Evolutionary conservation across 2,329 filamentous ascomycete species (phyloP), one percentile per base, ranked within the genome.

Genomic region (Volutella citrinella): DNA sequence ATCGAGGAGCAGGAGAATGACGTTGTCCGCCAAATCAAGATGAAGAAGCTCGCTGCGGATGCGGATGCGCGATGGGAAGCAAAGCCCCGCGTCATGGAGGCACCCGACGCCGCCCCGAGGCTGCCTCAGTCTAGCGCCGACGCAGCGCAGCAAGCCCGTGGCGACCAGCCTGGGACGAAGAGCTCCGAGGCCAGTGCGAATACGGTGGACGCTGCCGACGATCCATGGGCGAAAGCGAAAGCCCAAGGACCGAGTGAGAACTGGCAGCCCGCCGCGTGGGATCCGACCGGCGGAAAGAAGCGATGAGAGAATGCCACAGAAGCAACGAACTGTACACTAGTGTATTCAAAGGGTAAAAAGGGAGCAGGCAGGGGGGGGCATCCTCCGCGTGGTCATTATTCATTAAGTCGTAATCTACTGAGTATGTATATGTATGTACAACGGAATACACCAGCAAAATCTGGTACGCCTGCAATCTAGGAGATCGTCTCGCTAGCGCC

Each of bases 181-280:
- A n/a, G n/a, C n/a, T n/a, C n/a, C n/a, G n/a, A n/a, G n/a, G n/a
- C n/a, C n/a, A n/a, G n/a, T n/a, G n/a, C n/a, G n/a, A n/a, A n/a
- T n/a, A n/a, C n/a, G n/a, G n/a, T n/a, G n/a, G n/a, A n/a, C n/a
- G n/a, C n/a, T n/a, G n/a, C n/a, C n/a, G n/a, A 62, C 2, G 70
- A 82, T 52, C 80, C 80, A 4, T 84, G 80, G 80, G 73, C 72
- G 19, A 69, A 66, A 43, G 66, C 70, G 2, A 66, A 40, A 22
- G 46, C 57, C 2, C 49, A 51, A 14, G 70, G 68, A 0, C 76
- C 79, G 0, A 69, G 80, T 34, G 80, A 85, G 54, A 67, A 62
- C n/a, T 86, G 80, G 80, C 78, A 84, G 57, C 83, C 83, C 0
- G 55, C 75, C 29, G 63, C 77, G 4, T 87, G 82, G 82, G 64